These are phyloP conservation scores for Pichia scutulata DNA, from an alignment of 805 yeast species.

Conservation along the genomic window DNA sequence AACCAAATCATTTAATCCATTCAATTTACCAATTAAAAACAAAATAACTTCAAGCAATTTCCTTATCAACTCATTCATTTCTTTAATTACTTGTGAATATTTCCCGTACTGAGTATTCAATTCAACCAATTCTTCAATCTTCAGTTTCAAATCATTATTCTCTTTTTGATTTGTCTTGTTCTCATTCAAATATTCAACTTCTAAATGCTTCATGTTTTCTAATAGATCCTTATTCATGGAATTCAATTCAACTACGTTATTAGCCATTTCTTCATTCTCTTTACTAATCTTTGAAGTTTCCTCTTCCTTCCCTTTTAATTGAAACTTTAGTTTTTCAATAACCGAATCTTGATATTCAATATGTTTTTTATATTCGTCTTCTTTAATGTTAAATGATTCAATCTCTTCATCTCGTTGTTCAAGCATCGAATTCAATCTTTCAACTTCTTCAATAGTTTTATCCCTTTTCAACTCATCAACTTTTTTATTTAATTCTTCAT, in stretches of 20 bases:
- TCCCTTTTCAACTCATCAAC: conserved; percentile 21
- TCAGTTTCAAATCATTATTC: conserved; percentile 36
- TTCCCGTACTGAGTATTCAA: conserved; percentile 30
- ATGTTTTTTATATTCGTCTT: conserved; percentile 15
- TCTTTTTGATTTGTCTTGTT: conserved; percentile 42
- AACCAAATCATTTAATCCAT: conserved; percentile 33
- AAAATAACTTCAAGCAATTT: conserved; percentile 18
- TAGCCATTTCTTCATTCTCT: conserved; percentile 14
- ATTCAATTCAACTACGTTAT: conserved; percentile 11
- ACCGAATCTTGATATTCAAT: conserved; percentile 1
- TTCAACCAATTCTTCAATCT: conserved; percentile 38
- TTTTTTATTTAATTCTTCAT: conserved; percentile 8
- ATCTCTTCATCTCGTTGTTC: conserved; percentile 50
- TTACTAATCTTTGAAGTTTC: conserved; percentile 18
- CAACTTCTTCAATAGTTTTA: conserved; percentile 60
- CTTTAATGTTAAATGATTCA: conserved; percentile 41
- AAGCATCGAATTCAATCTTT: conserved; percentile 53
- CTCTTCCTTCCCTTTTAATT: conserved; percentile 14
- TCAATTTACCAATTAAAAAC: conserved; percentile 28
- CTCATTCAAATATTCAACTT: conserved; percentile 49
- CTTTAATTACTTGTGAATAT: conserved; percentile 20
- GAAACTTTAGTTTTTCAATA: neutral
- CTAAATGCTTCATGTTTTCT: conserved; percentile 62
- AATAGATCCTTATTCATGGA: conserved; percentile 53
- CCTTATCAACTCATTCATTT: conserved; percentile 20